These are phyloP conservation scores for Daedaleopsis sinensis DNA, from an alignment of 768 basidiomycete species.

Conservation along the genomic window DNA sequence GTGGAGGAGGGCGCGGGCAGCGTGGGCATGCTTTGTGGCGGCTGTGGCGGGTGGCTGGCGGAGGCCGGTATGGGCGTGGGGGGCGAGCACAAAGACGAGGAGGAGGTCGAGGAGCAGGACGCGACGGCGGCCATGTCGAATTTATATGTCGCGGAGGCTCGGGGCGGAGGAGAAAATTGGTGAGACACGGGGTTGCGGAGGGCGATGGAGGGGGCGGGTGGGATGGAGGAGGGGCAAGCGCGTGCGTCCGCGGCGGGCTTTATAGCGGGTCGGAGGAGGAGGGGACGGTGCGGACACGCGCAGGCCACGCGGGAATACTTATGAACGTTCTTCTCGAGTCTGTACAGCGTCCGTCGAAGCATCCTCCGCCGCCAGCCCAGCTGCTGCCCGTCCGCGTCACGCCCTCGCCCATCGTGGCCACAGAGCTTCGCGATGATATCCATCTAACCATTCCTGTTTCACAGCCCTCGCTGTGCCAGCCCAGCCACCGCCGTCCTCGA, in stretches of 20 bases:
- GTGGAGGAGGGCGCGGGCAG: no score
- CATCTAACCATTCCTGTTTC: not conserved
- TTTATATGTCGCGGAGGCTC: slow-evolving; percentile 4
- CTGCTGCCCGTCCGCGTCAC: not conserved
- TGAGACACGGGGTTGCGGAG: not conserved
- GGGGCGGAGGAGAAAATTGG: not conserved
- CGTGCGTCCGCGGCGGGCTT: not conserved
- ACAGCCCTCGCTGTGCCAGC: not conserved
- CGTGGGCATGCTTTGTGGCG: not conserved
- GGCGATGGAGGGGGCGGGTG: not conserved
- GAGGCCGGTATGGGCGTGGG: slow-evolving; percentile 3
- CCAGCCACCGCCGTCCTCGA: no score
- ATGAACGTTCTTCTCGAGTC: slow-evolving; percentile 9
- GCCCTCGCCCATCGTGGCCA: no score
- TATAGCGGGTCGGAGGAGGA: not conserved
- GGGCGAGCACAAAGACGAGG: slow-evolving; percentile 14
- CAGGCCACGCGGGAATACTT: slow-evolving; percentile 15
- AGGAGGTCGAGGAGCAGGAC: slow-evolving; percentile 10
- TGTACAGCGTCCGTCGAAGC: not conserved
- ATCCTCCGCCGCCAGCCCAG: not conserved
- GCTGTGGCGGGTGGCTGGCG: slow-evolving; percentile 8
- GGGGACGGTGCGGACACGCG: slow-evolving; percentile 4
- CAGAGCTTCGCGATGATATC: no score
- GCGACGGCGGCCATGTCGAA: slow-evolving; percentile 17
- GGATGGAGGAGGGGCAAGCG: not conserved